These are phyloP conservation scores for Ogataea saltuana DNA, from an alignment of 805 yeast species.

Conservation along the genomic window DNA sequence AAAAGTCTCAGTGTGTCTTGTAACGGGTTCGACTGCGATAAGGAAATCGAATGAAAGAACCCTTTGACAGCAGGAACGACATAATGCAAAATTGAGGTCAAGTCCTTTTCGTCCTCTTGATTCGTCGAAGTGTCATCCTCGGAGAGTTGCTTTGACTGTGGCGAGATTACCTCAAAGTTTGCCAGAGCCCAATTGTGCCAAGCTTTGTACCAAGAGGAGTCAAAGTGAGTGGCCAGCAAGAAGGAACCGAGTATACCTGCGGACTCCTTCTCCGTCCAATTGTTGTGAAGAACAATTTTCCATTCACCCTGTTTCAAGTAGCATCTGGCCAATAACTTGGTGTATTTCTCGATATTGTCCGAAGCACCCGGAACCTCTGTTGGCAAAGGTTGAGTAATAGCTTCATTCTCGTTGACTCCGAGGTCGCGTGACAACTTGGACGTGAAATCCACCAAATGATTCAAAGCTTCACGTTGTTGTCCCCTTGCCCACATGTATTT, in stretches of 20 bases:
- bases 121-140: slow-evolving; percentile 13
- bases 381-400: slow-evolving; percentile 84
- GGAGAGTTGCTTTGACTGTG: slow-evolving; percentile 36
- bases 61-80: slow-evolving; percentile 97
- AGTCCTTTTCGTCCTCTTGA: slow-evolving; percentile 34
- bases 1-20: slow-evolving; percentile 90
- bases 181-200: slow-evolving; percentile 99
- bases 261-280: slow-evolving; percentile 73
- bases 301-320: slow-evolving; percentile 98
- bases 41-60: slow-evolving; percentile 89
- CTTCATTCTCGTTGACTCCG: slow-evolving; percentile 82
- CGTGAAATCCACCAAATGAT: slow-evolving; percentile 85
- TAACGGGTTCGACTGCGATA: slow-evolving; percentile 81
- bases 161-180: slow-evolving; percentile 89
- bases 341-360: slow-evolving; percentile 77
- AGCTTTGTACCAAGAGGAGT: slow-evolving; percentile 92
- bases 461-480: slow-evolving; percentile 79
- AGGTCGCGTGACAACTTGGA: slow-evolving; percentile 86
- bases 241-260: slow-evolving; percentile 90
- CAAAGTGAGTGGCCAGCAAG: slow-evolving; percentile 92
- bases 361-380: slow-evolving; percentile 69
- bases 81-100: slow-evolving; percentile 73
- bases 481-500: slow-evolving; percentile 98
- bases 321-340: slow-evolving; percentile 86
- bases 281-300: slow-evolving; percentile 79